A percentile compares a stretch with the other conserved stretches of the same genome.
Conservation (phyloP, 768 basidiomycete species). For the Sistotremastrum niveocremeum region DNA sequence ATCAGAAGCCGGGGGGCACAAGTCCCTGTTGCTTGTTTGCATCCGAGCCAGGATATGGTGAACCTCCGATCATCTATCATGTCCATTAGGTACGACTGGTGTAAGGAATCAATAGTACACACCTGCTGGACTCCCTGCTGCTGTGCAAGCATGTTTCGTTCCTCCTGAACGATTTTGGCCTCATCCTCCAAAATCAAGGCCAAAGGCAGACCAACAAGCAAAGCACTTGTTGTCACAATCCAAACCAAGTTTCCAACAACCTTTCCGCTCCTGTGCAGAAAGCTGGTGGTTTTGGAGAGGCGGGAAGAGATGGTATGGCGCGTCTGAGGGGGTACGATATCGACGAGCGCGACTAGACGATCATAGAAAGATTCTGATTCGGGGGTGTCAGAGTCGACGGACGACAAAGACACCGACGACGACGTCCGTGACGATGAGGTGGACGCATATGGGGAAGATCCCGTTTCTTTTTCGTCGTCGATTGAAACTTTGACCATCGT, state of each 20-base stretch:
- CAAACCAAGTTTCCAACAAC: slow-evolving; percentile 82
- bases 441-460: slow-evolving; percentile 58
- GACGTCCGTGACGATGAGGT: slow-evolving; percentile 60
- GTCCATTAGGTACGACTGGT: slow-evolving; percentile 5
- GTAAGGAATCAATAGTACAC: slow-evolving; percentile 14
- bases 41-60: slow-evolving; percentile 37
- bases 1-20: slow-evolving; percentile 78
- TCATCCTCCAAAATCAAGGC: slow-evolving; percentile 93
- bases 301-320: slow-evolving; percentile 59
- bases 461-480: slow-evolving; percentile 66
- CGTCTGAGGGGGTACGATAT: slow-evolving; percentile 89
- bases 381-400: slow-evolving; percentile 57
- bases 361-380: slow-evolving; percentile 77
- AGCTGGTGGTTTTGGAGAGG: slow-evolving; percentile 43
- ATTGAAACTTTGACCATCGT: slow-evolving; percentile 91
- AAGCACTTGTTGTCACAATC: slow-evolving; percentile 87
- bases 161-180: slow-evolving; percentile 85
- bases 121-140: slow-evolving; percentile 90
- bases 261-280: slow-evolving; percentile 55
- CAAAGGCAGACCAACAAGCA: slow-evolving; percentile 87
- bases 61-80: slow-evolving; percentile 59
- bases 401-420: slow-evolving; percentile 64
- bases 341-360: slow-evolving; percentile 81
- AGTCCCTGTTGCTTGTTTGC: slow-evolving; percentile 35
- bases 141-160: slow-evolving; percentile 87